Conservation (phyloP, 225 moss, liverwort and hornwort species). For the Thuidium tamariscinum region DNA sequence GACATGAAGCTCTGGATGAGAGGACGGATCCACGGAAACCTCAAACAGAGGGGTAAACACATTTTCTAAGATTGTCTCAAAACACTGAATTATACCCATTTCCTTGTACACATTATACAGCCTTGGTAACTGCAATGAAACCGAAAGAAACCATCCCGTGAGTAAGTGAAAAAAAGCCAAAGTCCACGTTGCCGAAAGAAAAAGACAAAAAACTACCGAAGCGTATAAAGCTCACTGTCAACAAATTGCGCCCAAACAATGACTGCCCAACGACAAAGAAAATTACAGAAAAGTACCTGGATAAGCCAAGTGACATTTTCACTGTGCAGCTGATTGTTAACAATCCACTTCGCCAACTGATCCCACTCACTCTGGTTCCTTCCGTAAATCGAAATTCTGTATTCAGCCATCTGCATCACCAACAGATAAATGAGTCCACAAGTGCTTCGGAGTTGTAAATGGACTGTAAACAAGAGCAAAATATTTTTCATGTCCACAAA, state of each 20-base stretch:
- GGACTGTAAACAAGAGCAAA: background rate
- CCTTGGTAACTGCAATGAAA: conserved; percentile 66
- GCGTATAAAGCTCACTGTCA: background rate
- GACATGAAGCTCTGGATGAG: conserved; percentile 88
- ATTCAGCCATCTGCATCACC: conserved; percentile 79
- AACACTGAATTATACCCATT: conserved; percentile 77
- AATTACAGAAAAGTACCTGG: conserved; percentile 33
- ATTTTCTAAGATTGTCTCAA: conserved; percentile 70
- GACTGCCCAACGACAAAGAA: background rate
- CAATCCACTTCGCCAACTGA: conserved; percentile 94
- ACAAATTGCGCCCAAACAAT: background rate
- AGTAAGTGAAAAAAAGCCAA: background rate
- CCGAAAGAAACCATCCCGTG: background rate
- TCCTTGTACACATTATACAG: conserved; percentile 93
- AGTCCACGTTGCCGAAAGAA: background rate
- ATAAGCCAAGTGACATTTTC: conserved; percentile 97
- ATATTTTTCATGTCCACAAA: background rate
- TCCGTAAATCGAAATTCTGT: conserved; percentile 95
- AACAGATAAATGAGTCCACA: background rate
- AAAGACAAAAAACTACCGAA: background rate
- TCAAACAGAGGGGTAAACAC: conserved; percentile 89
- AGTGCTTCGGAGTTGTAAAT: background rate
- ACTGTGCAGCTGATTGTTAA: conserved; percentile 76
- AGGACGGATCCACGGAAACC: conserved; percentile 79
- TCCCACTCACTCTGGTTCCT: conserved; percentile 98